These are phyloP conservation scores for Rhamnella rubrinervis DNA, from an alignment of 331 rosid genomes.

Conservation along the genomic window DNA sequence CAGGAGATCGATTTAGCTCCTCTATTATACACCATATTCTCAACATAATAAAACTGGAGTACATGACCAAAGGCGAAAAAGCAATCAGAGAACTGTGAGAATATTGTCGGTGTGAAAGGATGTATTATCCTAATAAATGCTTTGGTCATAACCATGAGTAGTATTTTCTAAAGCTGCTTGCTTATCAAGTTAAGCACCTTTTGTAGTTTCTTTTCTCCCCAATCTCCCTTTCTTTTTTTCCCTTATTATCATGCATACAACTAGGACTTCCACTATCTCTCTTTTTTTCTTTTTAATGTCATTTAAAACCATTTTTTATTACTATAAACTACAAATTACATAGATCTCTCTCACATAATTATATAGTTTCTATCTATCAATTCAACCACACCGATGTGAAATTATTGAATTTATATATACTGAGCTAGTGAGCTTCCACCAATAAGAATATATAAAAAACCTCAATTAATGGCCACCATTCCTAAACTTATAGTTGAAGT, in stretches of 20 bases:
- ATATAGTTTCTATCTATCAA: neutral
- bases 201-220: neutral
- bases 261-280: conserved; percentile 32
- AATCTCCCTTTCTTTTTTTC: neutral
- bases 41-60: neutral
- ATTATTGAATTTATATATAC: neutral
- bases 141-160: no score
- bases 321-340: no score
- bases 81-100: conserved; percentile 29
- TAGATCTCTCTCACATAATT: no score
- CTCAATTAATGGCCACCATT: conserved; percentile 29
- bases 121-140: conserved; percentile 4
- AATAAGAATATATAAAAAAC: no score
- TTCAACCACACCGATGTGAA: neutral
- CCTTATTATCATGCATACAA: conserved; percentile 17
- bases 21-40: no score
- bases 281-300: neutral
- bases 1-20: no score
- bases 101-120: conserved; percentile 31
- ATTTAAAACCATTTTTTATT: neutral
- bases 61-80: conserved; percentile 12
- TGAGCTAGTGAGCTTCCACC: no score
- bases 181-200: conserved; percentile 50
- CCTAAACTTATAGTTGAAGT: conserved; percentile 72
- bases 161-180: conserved; percentile 37